phyloP scores from a whole-genome alignment of 2,329 filamentous ascomycete genomes.

The Pseudogymnoascus sp. region DNA sequence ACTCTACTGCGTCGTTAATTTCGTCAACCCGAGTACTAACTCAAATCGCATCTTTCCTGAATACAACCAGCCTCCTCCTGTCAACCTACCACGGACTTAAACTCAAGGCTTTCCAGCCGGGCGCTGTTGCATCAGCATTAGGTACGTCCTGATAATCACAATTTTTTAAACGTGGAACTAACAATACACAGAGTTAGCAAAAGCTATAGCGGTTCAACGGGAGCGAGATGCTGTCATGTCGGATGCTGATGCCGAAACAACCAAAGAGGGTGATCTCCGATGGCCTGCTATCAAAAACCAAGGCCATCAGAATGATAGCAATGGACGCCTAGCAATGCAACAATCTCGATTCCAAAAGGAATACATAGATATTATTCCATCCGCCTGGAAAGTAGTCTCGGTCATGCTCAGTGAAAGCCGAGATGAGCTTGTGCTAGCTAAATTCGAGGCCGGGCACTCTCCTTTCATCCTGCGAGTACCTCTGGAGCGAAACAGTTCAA shows the following conservation, averaged over 20 bases:
- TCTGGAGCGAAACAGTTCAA: slow-evolving; percentile 70
- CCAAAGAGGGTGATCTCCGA: slow-evolving; percentile 32
- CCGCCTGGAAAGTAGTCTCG: slow-evolving; percentile 77
- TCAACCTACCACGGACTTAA: slow-evolving; percentile 31
- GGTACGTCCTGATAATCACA: slow-evolving; percentile 18
- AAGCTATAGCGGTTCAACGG: slow-evolving; percentile 60
- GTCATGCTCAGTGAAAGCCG: slow-evolving; percentile 73
- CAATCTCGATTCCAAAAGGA: slow-evolving; percentile 61
- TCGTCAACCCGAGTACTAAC: slow-evolving; percentile 53
- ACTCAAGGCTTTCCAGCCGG: slow-evolving; percentile 38
- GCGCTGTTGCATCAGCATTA: slow-evolving; percentile 54
- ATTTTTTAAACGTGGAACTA: background rate
- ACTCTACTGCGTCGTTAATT: slow-evolving; percentile 39
- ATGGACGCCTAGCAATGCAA: slow-evolving; percentile 34
- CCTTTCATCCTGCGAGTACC: slow-evolving; percentile 86
- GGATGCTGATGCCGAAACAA: slow-evolving; percentile 16
- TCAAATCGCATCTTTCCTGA: slow-evolving; percentile 54
- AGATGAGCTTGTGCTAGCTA: slow-evolving; percentile 84
- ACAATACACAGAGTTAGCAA: slow-evolving; percentile 50
- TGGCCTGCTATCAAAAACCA: slow-evolving; percentile 32
- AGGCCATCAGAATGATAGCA: slow-evolving; percentile 30
- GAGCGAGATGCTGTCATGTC: slow-evolving; percentile 48
- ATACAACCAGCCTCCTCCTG: slow-evolving; percentile 58
- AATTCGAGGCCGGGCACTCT: slow-evolving; percentile 64
- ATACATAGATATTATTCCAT: slow-evolving; percentile 79